These are phyloP conservation scores for Gastrodia elata DNA, from an alignment of 106 monocot genomes.

Conservation along the genomic window DNA sequence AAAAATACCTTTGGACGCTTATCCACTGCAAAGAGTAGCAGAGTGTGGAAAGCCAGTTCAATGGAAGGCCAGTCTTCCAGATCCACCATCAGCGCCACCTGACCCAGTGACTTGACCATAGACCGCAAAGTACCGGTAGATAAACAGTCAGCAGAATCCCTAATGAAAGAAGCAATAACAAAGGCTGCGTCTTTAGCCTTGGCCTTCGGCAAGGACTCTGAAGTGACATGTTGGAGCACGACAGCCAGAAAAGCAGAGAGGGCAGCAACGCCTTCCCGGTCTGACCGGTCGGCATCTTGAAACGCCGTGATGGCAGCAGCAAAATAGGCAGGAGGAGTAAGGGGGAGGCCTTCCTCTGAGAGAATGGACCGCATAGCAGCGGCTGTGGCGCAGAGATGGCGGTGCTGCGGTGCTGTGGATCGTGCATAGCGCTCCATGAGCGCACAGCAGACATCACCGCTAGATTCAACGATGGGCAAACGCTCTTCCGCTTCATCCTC, in stretches of 20 bases:
- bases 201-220: slow-evolving; percentile 15
- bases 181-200: slow-evolving; percentile 47
- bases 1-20: slow-evolving; percentile 70
- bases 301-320: slow-evolving; percentile 58
- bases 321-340: slow-evolving; percentile 68
- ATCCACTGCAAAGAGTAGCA: slow-evolving; percentile 54
- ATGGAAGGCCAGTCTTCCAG: slow-evolving; percentile 64
- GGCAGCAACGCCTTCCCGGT: slow-evolving; percentile 27
- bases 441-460: slow-evolving; percentile 49
- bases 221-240: slow-evolving; percentile 27
- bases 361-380: slow-evolving; percentile 79
- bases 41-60: slow-evolving; percentile 33
- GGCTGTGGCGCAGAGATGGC: slow-evolving; percentile 87
- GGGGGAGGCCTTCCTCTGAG: slow-evolving; percentile 57
- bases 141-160: neutral
- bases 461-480: neutral
- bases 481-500: slow-evolving; percentile 10
- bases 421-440: slow-evolving; percentile 63
- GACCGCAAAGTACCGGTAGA: slow-evolving; percentile 54
- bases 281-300: slow-evolving; percentile 8
- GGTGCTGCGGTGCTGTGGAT: slow-evolving; percentile 80
- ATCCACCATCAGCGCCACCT: slow-evolving; percentile 38
- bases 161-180: slow-evolving; percentile 17
- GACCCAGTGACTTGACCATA: slow-evolving; percentile 62
- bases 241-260: slow-evolving; percentile 49